Evolutionary conservation across 352 stramenopile species (phyloP), one percentile per base, ranked within the genome.

Genomic region (Pythium grandisporangium): DNA sequence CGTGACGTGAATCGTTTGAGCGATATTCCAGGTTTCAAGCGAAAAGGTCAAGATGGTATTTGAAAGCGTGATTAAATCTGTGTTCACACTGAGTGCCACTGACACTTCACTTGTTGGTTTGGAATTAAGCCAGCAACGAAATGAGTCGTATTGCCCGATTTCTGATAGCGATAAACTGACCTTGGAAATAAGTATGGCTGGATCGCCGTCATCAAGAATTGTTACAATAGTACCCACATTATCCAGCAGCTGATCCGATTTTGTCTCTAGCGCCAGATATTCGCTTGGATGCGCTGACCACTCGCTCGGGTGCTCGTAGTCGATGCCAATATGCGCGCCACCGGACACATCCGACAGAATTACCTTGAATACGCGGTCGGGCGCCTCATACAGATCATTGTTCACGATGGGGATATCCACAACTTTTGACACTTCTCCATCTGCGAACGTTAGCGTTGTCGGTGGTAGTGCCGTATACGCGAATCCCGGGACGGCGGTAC

Each of bases 211-310:
- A 12, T 88, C 74, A 40, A 59, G 40, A 41, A 88, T 88, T 1
- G 69, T 70, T 32, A 88, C 74, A 37, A 88, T 69, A 13, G 74
- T 66, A 0, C 71, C 66, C 16, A 88, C 53, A 42, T 81, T 82
- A 43, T 88, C 71, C 7, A 63, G 30, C 0, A 84, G 48, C 39
- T 65, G 45, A 16, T 57, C 30, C 13, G 36, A 35, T 11, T 61
- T 60, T 13, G 50, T 55, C 24, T 84, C 70, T 3, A 79, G 42
- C 0, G 58, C 62, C 4, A 84, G 42, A 19, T 71, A 71, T 2
- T 58, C 56, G 3, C 53, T 30, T 1, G 53, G 51, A 30, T 76
- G 73, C 30, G 58, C 58, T 14, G 32, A 56, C 68, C 71, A 88
- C 32, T 79, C 69, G 7, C 20, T 43, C 12, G 74, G 71, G 26